Evolutionary conservation across 2,329 filamentous ascomycete genomes (phyloP), one percentile per base, ranked within the genome.

Genomic region (Clonostachys byssicola): DNA sequence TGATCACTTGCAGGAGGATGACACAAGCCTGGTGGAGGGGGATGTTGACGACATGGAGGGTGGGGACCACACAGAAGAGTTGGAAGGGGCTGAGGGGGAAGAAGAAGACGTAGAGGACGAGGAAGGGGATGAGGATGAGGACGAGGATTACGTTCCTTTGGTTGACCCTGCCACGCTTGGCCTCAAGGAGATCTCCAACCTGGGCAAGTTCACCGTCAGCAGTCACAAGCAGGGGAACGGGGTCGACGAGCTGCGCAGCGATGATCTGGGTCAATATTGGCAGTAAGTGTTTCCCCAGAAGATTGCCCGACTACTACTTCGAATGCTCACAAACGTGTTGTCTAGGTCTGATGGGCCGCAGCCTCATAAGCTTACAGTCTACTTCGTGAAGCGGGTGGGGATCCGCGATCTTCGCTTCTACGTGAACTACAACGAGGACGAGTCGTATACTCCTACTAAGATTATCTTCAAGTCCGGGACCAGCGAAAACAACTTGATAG

Each of bases 371-470:
- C 76, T 94, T 43, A 92, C 88, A 50, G 87, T 94, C 39, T 89
- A 94, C 66, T 94, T 94, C 65, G 84, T 90, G 67, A 90, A 91
- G 57, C 80, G 88, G 8, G 89, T 92, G 40, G 85, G 84, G 49
- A 90, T 94, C 51, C 83, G 85, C 6, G 82, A 84, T 30, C 83
- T 94, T 45, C 79, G 88, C n/a, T 82, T 94, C 57, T 92, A 87
- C 56, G 84, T 99, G 41, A 92, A 99, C 69, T 96, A 95, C 65
- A 85, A 86, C 52, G 82, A 89, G 46, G 94, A 99, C 66, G 94
- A 99, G 68, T 94, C 88, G 40, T 99, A 99, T 65, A 99, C 94
- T 4, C 94, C 94, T 0, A 97, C 92, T 2, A 89, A 91, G 58
- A 95, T 99, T 59, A 74, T 88, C 42, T 91, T 97, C 61, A 82